A percentile compares a stretch with the other conserved stretches of the same genome.
phyloP scores from a whole-genome alignment of 1,139 yeast species.

The Kodamaea anthophila region DNA sequence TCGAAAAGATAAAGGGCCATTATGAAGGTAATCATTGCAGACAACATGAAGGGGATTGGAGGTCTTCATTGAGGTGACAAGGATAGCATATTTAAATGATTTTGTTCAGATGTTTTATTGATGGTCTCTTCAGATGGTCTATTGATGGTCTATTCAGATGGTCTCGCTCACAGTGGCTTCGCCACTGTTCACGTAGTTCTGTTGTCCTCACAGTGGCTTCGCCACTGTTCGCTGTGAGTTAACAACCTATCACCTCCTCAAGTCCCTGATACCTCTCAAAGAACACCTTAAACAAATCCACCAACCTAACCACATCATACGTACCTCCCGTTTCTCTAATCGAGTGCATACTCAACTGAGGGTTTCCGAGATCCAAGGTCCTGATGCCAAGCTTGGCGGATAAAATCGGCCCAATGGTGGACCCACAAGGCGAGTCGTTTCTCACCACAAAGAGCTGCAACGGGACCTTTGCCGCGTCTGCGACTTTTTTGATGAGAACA shows the following conservation, averaged over 20 bases:
- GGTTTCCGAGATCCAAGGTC: conserved; percentile 88
- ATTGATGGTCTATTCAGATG: too few relatives aligned
- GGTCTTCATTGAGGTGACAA: too few relatives aligned
- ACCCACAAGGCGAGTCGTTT: conserved; percentile 92
- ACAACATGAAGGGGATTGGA: too few relatives aligned
- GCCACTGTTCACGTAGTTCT: too few relatives aligned
- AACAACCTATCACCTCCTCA: conserved; percentile 24
- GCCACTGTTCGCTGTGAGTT: too few relatives aligned
- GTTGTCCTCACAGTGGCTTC: too few relatives aligned
- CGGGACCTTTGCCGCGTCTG: conserved; percentile 59
- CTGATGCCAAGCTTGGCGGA: conserved; percentile 85
- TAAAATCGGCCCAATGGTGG: conserved; percentile 92
- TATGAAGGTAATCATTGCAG: too few relatives aligned
- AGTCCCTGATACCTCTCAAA: conserved; percentile 37
- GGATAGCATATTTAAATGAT: too few relatives aligned
- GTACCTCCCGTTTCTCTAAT: conserved; percentile 92
- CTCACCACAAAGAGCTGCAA: conserved; percentile 82
- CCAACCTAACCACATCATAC: conserved; percentile 60
- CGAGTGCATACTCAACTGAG: conserved; percentile 93
- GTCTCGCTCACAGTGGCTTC: too few relatives aligned
- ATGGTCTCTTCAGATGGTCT: too few relatives aligned
- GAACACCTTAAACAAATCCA: conserved; percentile 55
- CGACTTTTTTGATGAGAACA: conserved; percentile 68
- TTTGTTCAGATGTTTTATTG: too few relatives aligned
- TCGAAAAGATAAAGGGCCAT: too few relatives aligned